Percentiles rank a stretch among this genome's conserved stretches.
These are phyloP conservation scores for Aspergillus sp. DNA, from an alignment of 2,329 filamentous ascomycete species.

Conservation along the genomic window DNA sequence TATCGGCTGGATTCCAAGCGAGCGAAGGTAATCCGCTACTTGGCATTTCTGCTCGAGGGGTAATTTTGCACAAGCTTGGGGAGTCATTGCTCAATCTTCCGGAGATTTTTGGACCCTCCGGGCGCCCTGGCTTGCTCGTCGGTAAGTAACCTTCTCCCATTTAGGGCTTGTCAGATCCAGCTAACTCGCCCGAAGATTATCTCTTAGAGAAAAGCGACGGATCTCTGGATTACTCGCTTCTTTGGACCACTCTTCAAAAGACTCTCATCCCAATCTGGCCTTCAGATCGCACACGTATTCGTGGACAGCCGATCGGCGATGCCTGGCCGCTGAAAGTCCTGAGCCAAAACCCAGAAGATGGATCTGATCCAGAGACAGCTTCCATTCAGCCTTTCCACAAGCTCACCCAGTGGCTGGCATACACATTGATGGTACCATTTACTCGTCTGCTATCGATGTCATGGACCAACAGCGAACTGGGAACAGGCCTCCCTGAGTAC, in stretches of 20 bases:
- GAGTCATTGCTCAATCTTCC: constrained; percentile 38
- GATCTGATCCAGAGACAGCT: constrained; percentile 1
- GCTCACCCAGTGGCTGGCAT: constrained; percentile 70
- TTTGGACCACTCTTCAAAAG: constrained; percentile 41
- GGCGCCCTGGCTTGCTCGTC: constrained; percentile 49
- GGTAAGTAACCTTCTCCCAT: constrained; percentile 31
- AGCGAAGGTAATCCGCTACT: constrained; percentile 45
- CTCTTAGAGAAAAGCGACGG: constrained; percentile 30
- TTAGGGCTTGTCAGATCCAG: background rate
- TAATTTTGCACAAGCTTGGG: constrained; percentile 44
- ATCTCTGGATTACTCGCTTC: constrained; percentile 46
- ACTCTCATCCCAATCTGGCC: constrained; percentile 47
- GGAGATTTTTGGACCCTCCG: constrained; percentile 42
- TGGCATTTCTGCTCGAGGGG: constrained; percentile 44
- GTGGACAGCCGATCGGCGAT: constrained; percentile 47
- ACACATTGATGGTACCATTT: constrained; percentile 68
- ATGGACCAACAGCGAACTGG: constrained; percentile 53
- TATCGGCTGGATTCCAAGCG: constrained; percentile 46
- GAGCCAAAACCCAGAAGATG: constrained; percentile 11
- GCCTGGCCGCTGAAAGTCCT: constrained; percentile 46
- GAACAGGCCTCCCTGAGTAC: constrained; percentile 70
- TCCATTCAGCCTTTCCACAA: constrained; percentile 57
- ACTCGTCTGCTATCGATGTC: constrained; percentile 51
- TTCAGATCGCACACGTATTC: constrained; percentile 40
- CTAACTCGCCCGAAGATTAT: constrained; percentile 33